A percentile compares a stretch with the other conserved stretches of the same genome.
These are phyloP conservation scores for Russula abietina DNA, from an alignment of 768 basidiomycete genomes.

Conservation along the genomic window DNA sequence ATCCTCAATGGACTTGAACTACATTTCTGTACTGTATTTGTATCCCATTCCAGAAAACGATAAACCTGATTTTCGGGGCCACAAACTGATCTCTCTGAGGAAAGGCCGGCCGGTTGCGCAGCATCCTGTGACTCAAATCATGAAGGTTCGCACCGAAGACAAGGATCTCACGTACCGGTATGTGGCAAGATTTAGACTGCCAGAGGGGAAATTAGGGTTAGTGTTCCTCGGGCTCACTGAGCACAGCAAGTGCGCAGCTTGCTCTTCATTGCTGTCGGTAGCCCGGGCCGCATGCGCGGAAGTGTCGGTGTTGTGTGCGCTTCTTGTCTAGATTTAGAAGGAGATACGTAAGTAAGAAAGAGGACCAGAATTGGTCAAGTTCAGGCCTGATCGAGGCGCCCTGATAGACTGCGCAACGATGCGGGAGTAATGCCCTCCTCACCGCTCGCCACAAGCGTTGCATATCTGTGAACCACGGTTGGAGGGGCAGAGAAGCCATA, in stretches of 20 bases:
- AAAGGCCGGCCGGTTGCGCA: neutral
- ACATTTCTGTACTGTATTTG: neutral
- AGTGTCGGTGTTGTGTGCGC: slow-evolving; percentile 9
- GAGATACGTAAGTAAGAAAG: slow-evolving; percentile 19
- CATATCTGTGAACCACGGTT: neutral
- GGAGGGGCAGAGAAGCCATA: neutral
- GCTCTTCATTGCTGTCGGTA: neutral
- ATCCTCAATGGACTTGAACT: neutral
- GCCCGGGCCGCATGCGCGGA: slow-evolving; percentile 18
- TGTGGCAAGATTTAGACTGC: neutral
- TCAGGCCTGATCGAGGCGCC: slow-evolving; percentile 2
- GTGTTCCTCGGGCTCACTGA: neutral
- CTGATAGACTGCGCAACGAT: neutral
- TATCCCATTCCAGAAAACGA: neutral
- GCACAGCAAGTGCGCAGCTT: neutral
- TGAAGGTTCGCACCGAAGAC: neutral
- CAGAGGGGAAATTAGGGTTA: neutral
- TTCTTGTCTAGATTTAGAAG: slow-evolving; percentile 11
- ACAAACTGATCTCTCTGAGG: neutral
- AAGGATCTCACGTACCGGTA: neutral
- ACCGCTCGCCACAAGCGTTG: neutral
- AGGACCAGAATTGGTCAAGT: neutral
- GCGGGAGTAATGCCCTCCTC: neutral
- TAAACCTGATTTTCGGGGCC: neutral
- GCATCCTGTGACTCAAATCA: neutral